Evolutionary conservation across 192 early-diverging fungal genomes (phyloP), one percentile per base, ranked within the genome.

Genomic region (Chytriomyces hyalinus): DNA sequence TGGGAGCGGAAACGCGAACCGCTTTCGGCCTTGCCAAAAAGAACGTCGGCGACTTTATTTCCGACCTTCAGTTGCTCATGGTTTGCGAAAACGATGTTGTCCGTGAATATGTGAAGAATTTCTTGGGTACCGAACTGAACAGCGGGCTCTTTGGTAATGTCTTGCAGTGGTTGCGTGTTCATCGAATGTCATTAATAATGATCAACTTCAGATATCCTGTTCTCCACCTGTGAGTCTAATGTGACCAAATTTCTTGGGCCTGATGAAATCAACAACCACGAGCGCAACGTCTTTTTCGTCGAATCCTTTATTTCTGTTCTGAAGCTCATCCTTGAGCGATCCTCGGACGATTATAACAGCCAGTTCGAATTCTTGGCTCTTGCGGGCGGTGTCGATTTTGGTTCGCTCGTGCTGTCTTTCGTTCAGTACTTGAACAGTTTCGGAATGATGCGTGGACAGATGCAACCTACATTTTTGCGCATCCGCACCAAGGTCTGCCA

Each of bases 401-500:
- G 90, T 59, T 84, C 85, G 0, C 67, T 95, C 50, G 84, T 94
- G 26, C 74, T 88, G 6, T 83, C 86, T 11, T 91, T 94, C 70
- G 85, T 93, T 5, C 86, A 84, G 51, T 95, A 94, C 76, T 77
- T 95, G 44, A 90, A 93, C 81, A 82, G 85, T 28, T 79, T 95
- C 1, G 89, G 84, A 6, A 20, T 70, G 6, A 17, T 67, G 20
- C 78, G 64, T 11, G 60, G 67, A 10, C 80, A 74, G 11, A 84
- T 67, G 22, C 71, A 80, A 7, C 79, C 86, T 50, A 83, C 84
- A 0, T 87, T 90, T 11, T 71, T 94, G 15, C 82, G 89, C 17
- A 93, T 95, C 62, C 91, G 91, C 61, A 87, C 93, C 61, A 89
- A 89, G 70, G 88, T 95, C 73, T 94, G 93, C 67, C 92, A 92